These are phyloP conservation scores for Aspergillus latus DNA, from an alignment of 2,329 filamentous ascomycete species.

Conservation along the genomic window DNA sequence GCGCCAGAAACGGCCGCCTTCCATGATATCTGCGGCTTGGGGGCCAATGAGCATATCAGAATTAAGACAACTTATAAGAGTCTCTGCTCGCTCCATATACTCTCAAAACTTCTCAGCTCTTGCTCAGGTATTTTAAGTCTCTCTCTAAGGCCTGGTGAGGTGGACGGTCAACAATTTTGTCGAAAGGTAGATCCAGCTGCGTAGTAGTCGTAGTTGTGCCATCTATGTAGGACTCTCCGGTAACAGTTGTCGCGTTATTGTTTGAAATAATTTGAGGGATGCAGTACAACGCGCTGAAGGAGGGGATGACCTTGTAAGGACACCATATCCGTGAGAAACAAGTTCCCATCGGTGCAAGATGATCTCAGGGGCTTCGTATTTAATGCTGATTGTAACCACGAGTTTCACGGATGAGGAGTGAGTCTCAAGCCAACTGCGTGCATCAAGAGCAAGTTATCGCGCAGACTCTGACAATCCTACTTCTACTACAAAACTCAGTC, in stretches of 20 bases:
- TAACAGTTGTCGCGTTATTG: slow-evolving; percentile 20
- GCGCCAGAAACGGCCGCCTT: no score
- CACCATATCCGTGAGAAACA: slow-evolving; percentile 14
- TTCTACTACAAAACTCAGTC: slow-evolving; percentile 21
- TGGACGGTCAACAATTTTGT: slow-evolving; percentile 41
- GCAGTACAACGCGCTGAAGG: slow-evolving; percentile 18
- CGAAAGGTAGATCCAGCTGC: slow-evolving; percentile 19
- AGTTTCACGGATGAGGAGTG: slow-evolving; percentile 20
- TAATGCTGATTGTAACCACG: slow-evolving; percentile 22
- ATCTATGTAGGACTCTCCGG: slow-evolving; percentile 19
- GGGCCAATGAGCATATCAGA: no score
- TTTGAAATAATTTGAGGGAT: slow-evolving; percentile 20
- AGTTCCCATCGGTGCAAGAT: slow-evolving; percentile 20
- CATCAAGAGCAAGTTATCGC: slow-evolving; percentile 20
- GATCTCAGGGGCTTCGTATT: slow-evolving; percentile 18
- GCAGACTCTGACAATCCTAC: slow-evolving; percentile 22
- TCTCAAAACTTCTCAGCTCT: slow-evolving; percentile 21
- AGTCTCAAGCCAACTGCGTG: slow-evolving; percentile 22
- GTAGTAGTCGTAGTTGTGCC: slow-evolving; percentile 19
- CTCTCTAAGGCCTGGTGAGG: slow-evolving; percentile 17
- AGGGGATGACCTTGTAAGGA: slow-evolving; percentile 17
- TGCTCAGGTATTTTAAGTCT: slow-evolving; percentile 21
- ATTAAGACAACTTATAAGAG: slow-evolving; percentile 16
- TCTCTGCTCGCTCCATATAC: slow-evolving; percentile 17
- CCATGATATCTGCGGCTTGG: no score